phyloP scores from a whole-genome alignment of 768 basidiomycete species.

The Hericium erinaceus region DNA sequence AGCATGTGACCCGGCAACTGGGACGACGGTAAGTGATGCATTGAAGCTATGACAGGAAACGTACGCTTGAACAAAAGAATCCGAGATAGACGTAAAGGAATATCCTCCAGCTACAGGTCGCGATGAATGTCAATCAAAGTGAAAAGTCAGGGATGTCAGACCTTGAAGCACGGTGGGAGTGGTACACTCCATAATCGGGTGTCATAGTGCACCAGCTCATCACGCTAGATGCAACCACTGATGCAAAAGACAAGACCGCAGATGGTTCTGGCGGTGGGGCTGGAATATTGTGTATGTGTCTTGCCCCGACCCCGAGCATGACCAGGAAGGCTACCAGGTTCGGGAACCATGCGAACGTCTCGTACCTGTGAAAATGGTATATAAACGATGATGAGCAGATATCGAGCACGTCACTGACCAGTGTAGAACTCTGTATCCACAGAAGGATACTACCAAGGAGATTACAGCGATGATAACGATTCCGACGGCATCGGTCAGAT shows the following conservation, averaged over 20 bases:
- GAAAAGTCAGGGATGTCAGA: conserved; percentile 7
- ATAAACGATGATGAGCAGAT: not conserved
- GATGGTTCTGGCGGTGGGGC: conserved; percentile 23
- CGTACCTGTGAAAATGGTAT: conserved; percentile 19
- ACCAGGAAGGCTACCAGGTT: conserved; percentile 29
- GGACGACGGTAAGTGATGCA: not conserved
- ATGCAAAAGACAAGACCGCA: conserved; percentile 33
- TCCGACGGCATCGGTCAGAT: conserved; percentile 25
- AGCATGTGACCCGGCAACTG: conserved; percentile 33
- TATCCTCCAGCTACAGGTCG: conserved; percentile 24
- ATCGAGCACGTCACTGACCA: conserved; percentile 11
- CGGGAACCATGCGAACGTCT: conserved; percentile 31
- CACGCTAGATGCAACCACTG: conserved; percentile 34
- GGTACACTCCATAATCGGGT: conserved; percentile 41
- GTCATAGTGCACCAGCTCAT: conserved; percentile 35
- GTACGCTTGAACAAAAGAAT: conserved; percentile 31
- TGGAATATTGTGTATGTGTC: conserved; percentile 21
- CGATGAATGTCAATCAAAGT: not conserved
- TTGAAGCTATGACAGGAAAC: conserved; percentile 6
- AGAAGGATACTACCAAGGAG: conserved; percentile 29
- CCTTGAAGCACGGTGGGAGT: conserved; percentile 23
- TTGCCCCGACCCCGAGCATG: conserved; percentile 28
- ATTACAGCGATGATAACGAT: conserved; percentile 35
- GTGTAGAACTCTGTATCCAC: conserved; percentile 26
- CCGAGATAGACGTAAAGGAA: conserved; percentile 39